phyloP scores from a whole-genome alignment of 169 alveolate genomes.

The Blepharisma undulans region DNA sequence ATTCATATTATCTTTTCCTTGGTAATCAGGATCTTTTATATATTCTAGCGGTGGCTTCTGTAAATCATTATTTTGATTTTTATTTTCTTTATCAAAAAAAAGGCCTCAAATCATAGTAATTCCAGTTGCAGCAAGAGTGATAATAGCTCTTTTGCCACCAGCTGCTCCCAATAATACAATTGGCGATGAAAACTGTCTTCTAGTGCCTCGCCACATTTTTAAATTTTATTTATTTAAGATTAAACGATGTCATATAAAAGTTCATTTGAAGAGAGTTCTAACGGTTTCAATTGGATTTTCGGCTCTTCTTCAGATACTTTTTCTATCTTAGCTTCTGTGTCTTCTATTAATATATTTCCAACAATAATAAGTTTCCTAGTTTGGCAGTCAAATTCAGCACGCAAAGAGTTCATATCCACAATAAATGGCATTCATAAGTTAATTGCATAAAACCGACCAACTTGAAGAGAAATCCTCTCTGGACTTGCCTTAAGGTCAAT shows the following conservation, averaged over 20 bases:
- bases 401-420: slow-evolving; percentile 42
- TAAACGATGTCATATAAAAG: slow-evolving; percentile 53
- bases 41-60: neutral
- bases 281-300: neutral
- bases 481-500: slow-evolving; percentile 50
- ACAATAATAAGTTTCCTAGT: slow-evolving; percentile 57
- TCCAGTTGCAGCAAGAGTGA: neutral
- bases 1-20: neutral
- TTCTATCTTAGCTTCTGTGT: neutral
- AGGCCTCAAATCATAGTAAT: neutral
- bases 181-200: neutral
- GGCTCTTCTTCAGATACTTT: neutral
- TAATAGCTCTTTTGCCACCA: neutral
- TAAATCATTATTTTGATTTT: neutral
- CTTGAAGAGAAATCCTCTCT: slow-evolving; percentile 55
- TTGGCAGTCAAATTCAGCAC: slow-evolving; percentile 62
- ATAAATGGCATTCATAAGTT: slow-evolving; percentile 65
- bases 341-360: neutral
- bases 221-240: neutral
- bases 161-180: neutral
- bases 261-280: slow-evolving; percentile 39
- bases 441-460: slow-evolving; percentile 52
- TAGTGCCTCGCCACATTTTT: neutral
- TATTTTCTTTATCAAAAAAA: neutral
- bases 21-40: neutral